Conservation (phyloP, 257 asterid genomes). For the Anisodus acutangulus region DNA sequence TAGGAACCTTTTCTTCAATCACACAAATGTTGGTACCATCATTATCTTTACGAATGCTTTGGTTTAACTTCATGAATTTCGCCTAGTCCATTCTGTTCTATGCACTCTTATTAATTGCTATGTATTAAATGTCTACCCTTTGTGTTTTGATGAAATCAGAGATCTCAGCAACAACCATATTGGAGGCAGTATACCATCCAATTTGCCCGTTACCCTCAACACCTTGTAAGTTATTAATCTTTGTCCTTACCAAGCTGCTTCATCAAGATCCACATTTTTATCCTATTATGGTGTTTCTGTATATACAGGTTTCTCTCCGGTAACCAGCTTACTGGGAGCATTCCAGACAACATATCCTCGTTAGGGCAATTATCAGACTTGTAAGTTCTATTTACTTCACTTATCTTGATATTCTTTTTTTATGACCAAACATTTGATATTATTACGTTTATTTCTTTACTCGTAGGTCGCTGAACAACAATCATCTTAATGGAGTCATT, state of each 20-base stretch:
- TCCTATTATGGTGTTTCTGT: neutral
- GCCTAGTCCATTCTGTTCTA: neutral
- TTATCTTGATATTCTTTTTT: neutral
- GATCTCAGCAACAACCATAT: constrained; percentile 82
- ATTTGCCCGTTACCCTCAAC: constrained; percentile 67
- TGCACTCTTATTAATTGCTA: neutral
- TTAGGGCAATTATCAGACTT: constrained; percentile 66
- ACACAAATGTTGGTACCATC: constrained; percentile 60
- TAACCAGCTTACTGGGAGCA: constrained; percentile 67
- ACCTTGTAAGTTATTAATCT: constrained; percentile 58
- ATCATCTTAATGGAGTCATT: constrained; percentile 67
- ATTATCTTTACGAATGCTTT: neutral
- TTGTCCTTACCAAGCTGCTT: constrained; percentile 9
- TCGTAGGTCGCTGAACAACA: constrained; percentile 65
- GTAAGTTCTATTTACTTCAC: constrained; percentile 50
- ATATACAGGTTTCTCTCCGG: constrained; percentile 61
- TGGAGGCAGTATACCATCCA: constrained; percentile 78
- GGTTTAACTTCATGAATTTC: neutral
- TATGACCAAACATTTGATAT: neutral
- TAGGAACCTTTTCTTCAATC: constrained; percentile 71
- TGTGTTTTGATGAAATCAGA: constrained; percentile 46
- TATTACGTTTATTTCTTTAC: constrained; percentile 30
- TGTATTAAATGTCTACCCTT: neutral
- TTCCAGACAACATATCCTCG: constrained; percentile 60
- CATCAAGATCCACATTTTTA: constrained; percentile 30